Base-by-base conservation (phyloP, 495 filamentous ascomycete genomes). In the Aspergillus cavernicola region DNA sequence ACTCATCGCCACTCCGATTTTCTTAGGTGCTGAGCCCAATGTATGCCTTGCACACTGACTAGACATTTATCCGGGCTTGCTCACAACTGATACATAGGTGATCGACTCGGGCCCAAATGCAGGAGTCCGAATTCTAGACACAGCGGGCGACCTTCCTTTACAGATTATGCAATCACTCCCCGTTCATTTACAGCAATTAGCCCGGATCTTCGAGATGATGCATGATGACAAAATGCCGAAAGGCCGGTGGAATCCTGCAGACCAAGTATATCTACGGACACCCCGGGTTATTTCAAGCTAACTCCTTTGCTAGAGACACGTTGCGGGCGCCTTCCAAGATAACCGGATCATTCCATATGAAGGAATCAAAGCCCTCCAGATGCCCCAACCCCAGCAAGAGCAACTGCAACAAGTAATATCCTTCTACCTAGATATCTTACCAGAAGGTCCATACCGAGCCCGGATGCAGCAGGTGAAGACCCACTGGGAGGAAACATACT, bases 281-380 rank as follows among this genome's bases (percentile, higher is more conserved):
- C 4, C 9, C 24, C n/a, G n/a, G n/a, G n/a, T 28, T 9, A 28
- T 16, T 16, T 9, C 43, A 32, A 9, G 28, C 32, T 32, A 19
- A 32, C 28, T 10, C 24, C 12, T 10, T 18, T 6, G 4, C 10
- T 3, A 33, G 73, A 71, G 86, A 26, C 85, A 89, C 58, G 52
- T 90, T 18, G 84, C 84, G 61, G 87, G 87, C 49, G 87, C 87
- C n/a, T 85, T 83, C 63, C 78, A 83, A 29, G 87, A 91, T 58
- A 91, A 91, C 67, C 74, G 87, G 13, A 71, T 86, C n/a, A 80
- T 91, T 8, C 86, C 86, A 0, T 87, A 85, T 68, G 86, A 90
- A 67, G 86, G 86, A 4, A 63, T 87, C 19, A 44, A 64, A 0
- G 81, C 53, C 0, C 64, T 66, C 0, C 63, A 66, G 0, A 68